A percentile compares a stretch with the other conserved stretches of the same genome.
These are phyloP conservation scores for Colletotrichum viniferum DNA, from an alignment of 2,329 filamentous ascomycete species.

Conservation along the genomic window DNA sequence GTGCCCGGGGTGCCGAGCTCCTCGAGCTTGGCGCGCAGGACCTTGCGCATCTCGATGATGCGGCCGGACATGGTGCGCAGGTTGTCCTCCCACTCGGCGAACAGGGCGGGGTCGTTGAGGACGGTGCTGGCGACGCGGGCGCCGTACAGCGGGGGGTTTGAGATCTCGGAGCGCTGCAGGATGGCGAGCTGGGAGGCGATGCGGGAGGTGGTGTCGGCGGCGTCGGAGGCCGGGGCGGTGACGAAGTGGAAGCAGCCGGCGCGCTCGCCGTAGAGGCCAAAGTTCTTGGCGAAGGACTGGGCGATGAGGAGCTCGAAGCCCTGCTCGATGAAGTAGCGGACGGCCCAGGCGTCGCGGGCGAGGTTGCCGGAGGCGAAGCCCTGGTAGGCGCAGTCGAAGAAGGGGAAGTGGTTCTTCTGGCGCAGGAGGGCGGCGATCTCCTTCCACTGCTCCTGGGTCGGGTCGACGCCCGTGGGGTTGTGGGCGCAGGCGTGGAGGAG, in stretches of 20 bases:
- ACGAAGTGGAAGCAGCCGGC: constrained; percentile 97
- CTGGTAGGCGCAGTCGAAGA: constrained; percentile 98
- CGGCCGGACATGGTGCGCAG: constrained; percentile 92
- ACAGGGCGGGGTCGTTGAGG: constrained; percentile 82
- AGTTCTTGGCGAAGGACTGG: constrained; percentile 98
- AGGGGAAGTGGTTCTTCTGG: constrained; percentile 86
- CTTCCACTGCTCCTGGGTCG: constrained; percentile 92
- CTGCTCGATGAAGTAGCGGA: constrained; percentile 91
- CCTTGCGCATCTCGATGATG: constrained; percentile 89
- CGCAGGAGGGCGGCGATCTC: constrained; percentile 81
- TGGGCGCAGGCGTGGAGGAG: constrained; percentile 95
- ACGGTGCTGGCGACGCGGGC: constrained; percentile 85
- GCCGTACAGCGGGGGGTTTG: constrained; percentile 93
- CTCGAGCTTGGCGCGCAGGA: constrained; percentile 80
- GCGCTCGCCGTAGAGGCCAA: constrained; percentile 95
- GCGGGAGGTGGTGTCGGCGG: constrained; percentile 62
- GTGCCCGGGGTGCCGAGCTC: constrained; percentile 83
- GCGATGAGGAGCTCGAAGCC: constrained; percentile 88
- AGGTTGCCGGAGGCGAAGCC: constrained; percentile 95
- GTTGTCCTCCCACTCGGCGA: constrained; percentile 91
- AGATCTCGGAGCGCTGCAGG: constrained; percentile 96
- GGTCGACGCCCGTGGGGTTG: constrained; percentile 97
- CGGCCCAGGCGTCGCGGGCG: constrained; percentile 83
- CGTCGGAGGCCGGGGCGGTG: constrained; percentile 72
- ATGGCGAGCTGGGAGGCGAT: constrained; percentile 90